A percentile compares a stretch with the other conserved stretches of the same genome.
Conservation (phyloP, 148 eudicot species). For the Vaccinium corymbosum region DNA sequence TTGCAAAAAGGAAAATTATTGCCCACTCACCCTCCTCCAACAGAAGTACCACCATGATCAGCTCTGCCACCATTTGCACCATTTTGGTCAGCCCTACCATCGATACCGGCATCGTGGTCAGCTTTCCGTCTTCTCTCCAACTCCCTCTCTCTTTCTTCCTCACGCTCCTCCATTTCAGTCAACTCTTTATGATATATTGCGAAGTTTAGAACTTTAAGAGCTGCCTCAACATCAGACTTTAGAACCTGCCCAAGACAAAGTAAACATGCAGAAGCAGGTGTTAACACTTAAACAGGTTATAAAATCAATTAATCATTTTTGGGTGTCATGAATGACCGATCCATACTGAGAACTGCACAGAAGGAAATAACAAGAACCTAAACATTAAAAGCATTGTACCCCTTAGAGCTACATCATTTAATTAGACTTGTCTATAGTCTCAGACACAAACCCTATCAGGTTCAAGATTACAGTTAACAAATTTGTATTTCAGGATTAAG, state of each 20-base stretch:
- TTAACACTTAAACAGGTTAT: conserved; percentile 1
- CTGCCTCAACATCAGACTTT: conserved; percentile 89
- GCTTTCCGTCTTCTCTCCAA: conserved; percentile 64
- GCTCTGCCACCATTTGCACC: conserved; percentile 32
- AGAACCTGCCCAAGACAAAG: conserved; percentile 47
- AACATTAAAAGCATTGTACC: neutral
- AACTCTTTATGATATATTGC: conserved; percentile 97
- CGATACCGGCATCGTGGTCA: conserved; percentile 44
- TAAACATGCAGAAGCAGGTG: conserved; percentile 6
- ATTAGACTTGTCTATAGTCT: neutral
- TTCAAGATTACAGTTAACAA: neutral
- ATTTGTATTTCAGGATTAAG: neutral
- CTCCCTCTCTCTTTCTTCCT: conserved; percentile 70
- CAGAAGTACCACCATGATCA: conserved; percentile 30
- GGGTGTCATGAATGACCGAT: neutral
- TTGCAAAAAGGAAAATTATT: neutral
- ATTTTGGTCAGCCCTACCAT: conserved; percentile 52
- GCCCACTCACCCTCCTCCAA: conserved; percentile 53
- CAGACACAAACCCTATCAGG: conserved; percentile 4
- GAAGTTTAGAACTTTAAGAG: conserved; percentile 88
- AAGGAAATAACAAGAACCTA: neutral
- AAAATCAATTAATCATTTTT: neutral
- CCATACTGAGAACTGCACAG: neutral
- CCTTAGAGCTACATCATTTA: neutral
- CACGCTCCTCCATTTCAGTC: conserved; percentile 95